Evolutionary conservation across 1,284 basidiomycete genomes (phyloP).

Genomic region (Tremellales sp.): DNA sequence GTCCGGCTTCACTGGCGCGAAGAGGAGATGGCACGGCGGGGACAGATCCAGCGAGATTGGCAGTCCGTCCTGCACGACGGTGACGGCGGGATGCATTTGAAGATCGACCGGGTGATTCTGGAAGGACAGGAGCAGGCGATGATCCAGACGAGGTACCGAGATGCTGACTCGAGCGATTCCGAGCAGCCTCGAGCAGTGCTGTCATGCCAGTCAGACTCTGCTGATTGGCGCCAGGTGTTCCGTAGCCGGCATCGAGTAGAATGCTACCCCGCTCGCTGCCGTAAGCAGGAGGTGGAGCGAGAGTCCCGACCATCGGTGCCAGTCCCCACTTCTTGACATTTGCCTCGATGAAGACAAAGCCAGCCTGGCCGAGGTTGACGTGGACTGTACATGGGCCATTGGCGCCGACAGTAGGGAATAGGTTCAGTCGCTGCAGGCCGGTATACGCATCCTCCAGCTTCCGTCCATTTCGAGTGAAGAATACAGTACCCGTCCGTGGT

Average conservation of each 20-base stretch:
- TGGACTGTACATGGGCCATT: slow-evolving; percentile 91
- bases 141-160: slow-evolving; percentile 16
- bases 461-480: slow-evolving; percentile 92
- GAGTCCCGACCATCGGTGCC: slow-evolving; percentile 87
- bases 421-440: slow-evolving; percentile 79
- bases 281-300: slow-evolving; percentile 92
- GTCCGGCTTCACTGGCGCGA: slow-evolving; percentile 28
- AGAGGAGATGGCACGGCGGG: slow-evolving; percentile 35
- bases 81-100: slow-evolving; percentile 26
- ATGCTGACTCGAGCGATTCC: slow-evolving; percentile 20
- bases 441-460: slow-evolving; percentile 92
- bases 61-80: slow-evolving; percentile 21
- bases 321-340: slow-evolving; percentile 99
- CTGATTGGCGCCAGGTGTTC: slow-evolving; percentile 32
- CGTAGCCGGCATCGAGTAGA: slow-evolving; percentile 74
- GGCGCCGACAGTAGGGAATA: slow-evolving; percentile 91
- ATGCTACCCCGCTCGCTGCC: slow-evolving; percentile 92
- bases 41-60: slow-evolving; percentile 20
- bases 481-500: slow-evolving; percentile 89
- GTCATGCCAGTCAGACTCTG: slow-evolving; percentile 22
- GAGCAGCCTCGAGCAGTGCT: slow-evolving; percentile 40
- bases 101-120: slow-evolving; percentile 5
- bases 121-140: slow-evolving; percentile 3
- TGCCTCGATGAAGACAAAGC: slow-evolving; percentile 96
- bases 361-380: slow-evolving; percentile 90